A percentile compares a stretch with the other conserved stretches of the same genome.
Evolutionary conservation across 1,139 yeast species (phyloP).

Genomic region (Taphrina communis): DNA sequence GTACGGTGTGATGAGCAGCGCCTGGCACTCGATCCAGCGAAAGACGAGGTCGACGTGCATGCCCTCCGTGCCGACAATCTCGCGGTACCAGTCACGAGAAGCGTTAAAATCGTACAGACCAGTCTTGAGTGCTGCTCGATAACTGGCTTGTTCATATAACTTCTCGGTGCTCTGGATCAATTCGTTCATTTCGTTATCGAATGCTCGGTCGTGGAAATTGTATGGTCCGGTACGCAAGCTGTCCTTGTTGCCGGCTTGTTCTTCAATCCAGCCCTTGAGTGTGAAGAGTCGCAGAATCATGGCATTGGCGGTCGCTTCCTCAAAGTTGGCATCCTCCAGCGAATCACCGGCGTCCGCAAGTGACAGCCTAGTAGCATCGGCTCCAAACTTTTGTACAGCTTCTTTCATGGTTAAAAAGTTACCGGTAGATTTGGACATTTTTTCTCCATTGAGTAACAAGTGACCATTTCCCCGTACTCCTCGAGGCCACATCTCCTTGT

Average conservation of each 20-base stretch:
- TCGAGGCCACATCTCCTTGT: slow-evolving; percentile 86
- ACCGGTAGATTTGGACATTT: slow-evolving; percentile 98
- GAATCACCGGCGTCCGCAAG: slow-evolving; percentile 98
- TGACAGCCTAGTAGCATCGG: slow-evolving; percentile 97
- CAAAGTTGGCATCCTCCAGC: slow-evolving; percentile 97
- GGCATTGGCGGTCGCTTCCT: slow-evolving; percentile 95
- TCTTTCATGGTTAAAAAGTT: slow-evolving; percentile 91
- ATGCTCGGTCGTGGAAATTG: slow-evolving; percentile 81
- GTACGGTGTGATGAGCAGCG: slow-evolving; percentile 82
- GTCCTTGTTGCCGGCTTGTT: slow-evolving; percentile 55
- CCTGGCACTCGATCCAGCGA: slow-evolving; percentile 84
- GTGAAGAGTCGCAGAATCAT: slow-evolving; percentile 92
- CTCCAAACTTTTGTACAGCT: slow-evolving; percentile 86
- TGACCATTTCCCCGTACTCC: slow-evolving; percentile 97
- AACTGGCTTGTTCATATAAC: slow-evolving; percentile 73
- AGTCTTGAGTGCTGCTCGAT: slow-evolving; percentile 84
- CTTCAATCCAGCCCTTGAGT: slow-evolving; percentile 89
- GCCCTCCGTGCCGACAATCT: slow-evolving; percentile 61
- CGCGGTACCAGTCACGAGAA: slow-evolving; percentile 95
- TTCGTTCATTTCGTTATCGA: slow-evolving; percentile 90
- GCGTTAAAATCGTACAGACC: slow-evolving; percentile 95
- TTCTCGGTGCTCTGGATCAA: slow-evolving; percentile 74
- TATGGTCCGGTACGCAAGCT: slow-evolving; percentile 71
- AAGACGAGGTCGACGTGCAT: slow-evolving; percentile 86
- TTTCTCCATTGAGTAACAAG: slow-evolving; percentile 89